Conservation (phyloP, 2,329 filamentous ascomycete species). For the Thermothelomyces thermophilus region DNA sequence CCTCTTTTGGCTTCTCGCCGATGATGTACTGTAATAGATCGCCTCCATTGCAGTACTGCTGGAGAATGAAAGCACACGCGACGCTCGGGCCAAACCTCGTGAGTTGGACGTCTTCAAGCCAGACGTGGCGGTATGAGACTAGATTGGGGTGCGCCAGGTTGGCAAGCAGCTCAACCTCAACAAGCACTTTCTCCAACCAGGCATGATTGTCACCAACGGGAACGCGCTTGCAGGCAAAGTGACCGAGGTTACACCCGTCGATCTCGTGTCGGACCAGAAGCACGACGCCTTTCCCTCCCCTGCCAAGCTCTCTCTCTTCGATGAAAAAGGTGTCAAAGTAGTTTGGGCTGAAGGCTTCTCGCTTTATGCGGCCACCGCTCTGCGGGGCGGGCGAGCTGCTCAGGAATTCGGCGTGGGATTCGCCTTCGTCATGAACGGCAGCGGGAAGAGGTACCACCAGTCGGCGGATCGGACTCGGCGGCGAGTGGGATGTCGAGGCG, state of each 20-base stretch:
- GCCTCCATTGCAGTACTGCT: slow-evolving; percentile 94
- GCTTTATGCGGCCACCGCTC: slow-evolving; percentile 64
- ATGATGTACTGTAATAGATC: slow-evolving; percentile 84
- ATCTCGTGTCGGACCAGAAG: slow-evolving; percentile 88
- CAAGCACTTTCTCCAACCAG: slow-evolving; percentile 88
- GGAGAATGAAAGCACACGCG: slow-evolving; percentile 91
- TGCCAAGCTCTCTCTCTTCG: slow-evolving; percentile 77
- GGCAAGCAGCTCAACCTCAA: slow-evolving; percentile 89
- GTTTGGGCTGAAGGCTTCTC: slow-evolving; percentile 79
- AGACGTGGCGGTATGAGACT: slow-evolving; percentile 94
- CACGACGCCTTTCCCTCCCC: slow-evolving; percentile 91
- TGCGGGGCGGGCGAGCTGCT: slow-evolving; percentile 44
- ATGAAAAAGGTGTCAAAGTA: slow-evolving; percentile 94
- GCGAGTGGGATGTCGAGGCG: slow-evolving; percentile 36
- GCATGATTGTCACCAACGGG: slow-evolving; percentile 91
- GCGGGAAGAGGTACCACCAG: slow-evolving; percentile 40
- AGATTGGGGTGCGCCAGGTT: slow-evolving; percentile 90
- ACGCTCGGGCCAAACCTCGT: slow-evolving; percentile 85
- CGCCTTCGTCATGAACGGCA: slow-evolving; percentile 26
- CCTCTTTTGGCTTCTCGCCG: slow-evolving; percentile 55
- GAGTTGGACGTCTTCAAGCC: slow-evolving; percentile 83
- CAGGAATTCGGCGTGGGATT: slow-evolving; percentile 41
- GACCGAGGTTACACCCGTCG: slow-evolving; percentile 78
- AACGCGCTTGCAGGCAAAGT: slow-evolving; percentile 95
- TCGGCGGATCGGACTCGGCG: slow-evolving; percentile 49